Evolutionary conservation across 768 basidiomycete species (phyloP).

Genomic region (Cubamyces lactineus): DNA sequence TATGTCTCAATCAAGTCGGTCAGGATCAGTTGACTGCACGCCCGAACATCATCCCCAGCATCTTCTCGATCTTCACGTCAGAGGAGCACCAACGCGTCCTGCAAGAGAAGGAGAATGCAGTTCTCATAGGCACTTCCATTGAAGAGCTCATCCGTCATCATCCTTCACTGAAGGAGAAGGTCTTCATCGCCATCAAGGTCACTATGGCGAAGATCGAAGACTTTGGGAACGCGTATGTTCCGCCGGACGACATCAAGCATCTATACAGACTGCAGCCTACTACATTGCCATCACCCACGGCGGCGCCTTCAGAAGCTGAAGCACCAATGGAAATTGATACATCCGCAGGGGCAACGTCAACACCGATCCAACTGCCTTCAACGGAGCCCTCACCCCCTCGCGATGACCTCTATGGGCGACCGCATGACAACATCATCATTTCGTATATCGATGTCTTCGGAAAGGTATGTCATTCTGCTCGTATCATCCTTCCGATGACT

Average conservation of each 20-base stretch:
- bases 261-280: conserved; percentile 52
- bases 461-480: conserved; percentile 52
- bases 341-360: conserved; percentile 22
- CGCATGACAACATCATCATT: conserved; percentile 76
- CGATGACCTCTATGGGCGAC: conserved; percentile 45
- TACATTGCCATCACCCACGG: background rate
- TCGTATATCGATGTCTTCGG: conserved; percentile 80
- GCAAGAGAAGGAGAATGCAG: conserved; percentile 91
- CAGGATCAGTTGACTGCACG: conserved; percentile 78
- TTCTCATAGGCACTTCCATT: conserved; percentile 83
- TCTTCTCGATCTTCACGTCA: conserved; percentile 87
- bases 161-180: conserved; percentile 77
- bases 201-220: conserved; percentile 76
- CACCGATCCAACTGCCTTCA: conserved; percentile 10
- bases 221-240: conserved; percentile 61
- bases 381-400: conserved; percentile 31
- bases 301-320: conserved; percentile 13
- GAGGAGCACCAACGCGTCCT: conserved; percentile 81
- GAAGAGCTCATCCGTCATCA: conserved; percentile 98
- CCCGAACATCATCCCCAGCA: conserved; percentile 80
- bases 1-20: conserved; percentile 92
- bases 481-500: too few relatives aligned
- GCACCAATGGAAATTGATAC: conserved; percentile 29
- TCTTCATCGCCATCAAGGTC: conserved; percentile 76
- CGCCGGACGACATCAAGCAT: conserved; percentile 60